Percentiles rank a stretch among this genome's conserved stretches.
Conservation (phyloP, 176 grass and related monocot genomes). For the Eragrostis nindensis region DNA sequence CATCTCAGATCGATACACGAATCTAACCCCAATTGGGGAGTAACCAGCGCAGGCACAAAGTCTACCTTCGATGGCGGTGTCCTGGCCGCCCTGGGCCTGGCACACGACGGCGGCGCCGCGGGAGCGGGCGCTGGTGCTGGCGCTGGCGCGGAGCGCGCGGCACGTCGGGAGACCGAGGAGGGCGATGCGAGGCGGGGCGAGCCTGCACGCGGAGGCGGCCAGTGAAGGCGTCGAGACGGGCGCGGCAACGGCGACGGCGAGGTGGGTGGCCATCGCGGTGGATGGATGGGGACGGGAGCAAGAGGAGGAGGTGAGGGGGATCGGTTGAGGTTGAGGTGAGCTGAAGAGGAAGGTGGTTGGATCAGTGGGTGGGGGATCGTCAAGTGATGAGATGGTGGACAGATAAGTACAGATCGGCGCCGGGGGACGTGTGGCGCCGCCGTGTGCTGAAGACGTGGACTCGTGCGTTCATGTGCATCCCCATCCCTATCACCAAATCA, state of each 20-base stretch:
- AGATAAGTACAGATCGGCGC: neutral
- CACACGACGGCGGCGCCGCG: constrained; percentile 49
- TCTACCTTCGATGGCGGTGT: constrained; percentile 59
- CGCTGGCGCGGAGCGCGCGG: constrained; percentile 16
- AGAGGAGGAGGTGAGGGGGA: constrained; percentile 3
- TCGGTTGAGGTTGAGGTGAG: neutral
- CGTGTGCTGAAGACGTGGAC: constrained; percentile 18
- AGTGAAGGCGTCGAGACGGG: constrained; percentile 18
- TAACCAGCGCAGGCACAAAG: neutral
- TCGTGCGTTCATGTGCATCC: neutral
- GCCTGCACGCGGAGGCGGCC: neutral
- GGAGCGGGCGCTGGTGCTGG: neutral
- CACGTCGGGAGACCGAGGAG: constrained; percentile 36
- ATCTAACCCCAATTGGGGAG: neutral
- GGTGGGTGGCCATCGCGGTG: constrained; percentile 40
- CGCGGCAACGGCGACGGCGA: constrained; percentile 33
- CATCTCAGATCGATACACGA: constrained; percentile 21
- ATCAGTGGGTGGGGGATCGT: neutral
- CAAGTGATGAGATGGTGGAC: neutral
- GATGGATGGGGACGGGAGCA: constrained; percentile 5
- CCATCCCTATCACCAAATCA: too few species aligned
- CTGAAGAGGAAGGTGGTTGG: neutral
- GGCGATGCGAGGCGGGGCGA: neutral
- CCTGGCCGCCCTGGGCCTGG: constrained; percentile 56
- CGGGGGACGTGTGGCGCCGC: neutral